phyloP scores from a whole-genome alignment of 331 rosid genomes.

The Erythrophleum ivorense region DNA sequence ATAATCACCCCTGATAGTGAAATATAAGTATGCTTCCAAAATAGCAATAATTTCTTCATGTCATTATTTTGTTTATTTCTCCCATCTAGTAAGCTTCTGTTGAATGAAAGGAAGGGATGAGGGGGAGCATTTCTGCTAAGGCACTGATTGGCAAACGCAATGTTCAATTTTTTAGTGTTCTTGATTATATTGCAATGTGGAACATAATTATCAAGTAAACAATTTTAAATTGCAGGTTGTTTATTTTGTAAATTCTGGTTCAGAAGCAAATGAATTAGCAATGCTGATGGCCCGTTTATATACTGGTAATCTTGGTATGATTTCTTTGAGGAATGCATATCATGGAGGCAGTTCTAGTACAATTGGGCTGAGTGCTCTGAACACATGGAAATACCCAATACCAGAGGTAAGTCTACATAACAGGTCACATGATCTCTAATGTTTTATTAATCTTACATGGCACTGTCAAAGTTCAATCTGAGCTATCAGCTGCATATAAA shows the following conservation, averaged over 20 bases:
- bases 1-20: not conserved
- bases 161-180: not conserved
- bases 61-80: not conserved
- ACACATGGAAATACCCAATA: conserved; percentile 88
- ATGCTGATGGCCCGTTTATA: conserved; percentile 95
- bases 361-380: conserved; percentile 79
- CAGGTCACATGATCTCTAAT: not conserved
- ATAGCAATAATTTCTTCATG: not conserved
- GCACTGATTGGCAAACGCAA: conserved; percentile 10
- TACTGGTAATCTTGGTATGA: conserved; percentile 84
- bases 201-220: not conserved
- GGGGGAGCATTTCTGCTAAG: not conserved
- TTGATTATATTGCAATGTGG: not conserved
- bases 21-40: not conserved
- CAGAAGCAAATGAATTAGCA: conserved; percentile 95
- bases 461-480: not conserved
- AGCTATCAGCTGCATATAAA: not conserved
- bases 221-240: conserved; percentile 71
- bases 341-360: conserved; percentile 94
- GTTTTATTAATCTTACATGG: not conserved
- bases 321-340: conserved; percentile 90
- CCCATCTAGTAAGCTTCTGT: not conserved
- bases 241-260: conserved; percentile 94
- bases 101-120: not conserved
- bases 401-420: conserved; percentile 70